These are phyloP conservation scores for Cercospora zeina DNA, from an alignment of 2,329 filamentous ascomycete species.

Conservation along the genomic window DNA sequence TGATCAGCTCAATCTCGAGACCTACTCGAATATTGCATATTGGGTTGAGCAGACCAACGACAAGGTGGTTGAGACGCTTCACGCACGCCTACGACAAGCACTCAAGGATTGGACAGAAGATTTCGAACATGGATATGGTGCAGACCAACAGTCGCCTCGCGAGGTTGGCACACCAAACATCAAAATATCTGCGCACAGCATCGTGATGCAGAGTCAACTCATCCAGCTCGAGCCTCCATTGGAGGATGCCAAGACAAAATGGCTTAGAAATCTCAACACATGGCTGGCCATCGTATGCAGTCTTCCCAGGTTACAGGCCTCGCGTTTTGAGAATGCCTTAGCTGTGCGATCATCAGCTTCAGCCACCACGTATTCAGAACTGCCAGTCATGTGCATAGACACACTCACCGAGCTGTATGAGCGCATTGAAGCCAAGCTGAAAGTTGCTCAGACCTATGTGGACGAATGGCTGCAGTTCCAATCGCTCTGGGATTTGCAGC, in stretches of 20 bases:
- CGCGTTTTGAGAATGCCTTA: constrained; percentile 86
- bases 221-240: constrained; percentile 94
- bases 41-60: constrained; percentile 89
- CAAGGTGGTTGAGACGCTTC: constrained; percentile 77
- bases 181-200: constrained; percentile 77
- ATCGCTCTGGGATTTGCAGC: constrained; percentile 95
- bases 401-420: constrained; percentile 78
- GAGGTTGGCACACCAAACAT: constrained; percentile 63
- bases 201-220: constrained; percentile 96
- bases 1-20: constrained; percentile 93
- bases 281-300: constrained; percentile 95
- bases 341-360: constrained; percentile 61
- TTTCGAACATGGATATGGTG: constrained; percentile 61
- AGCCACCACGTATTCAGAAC: constrained; percentile 74
- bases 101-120: constrained; percentile 83
- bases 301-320: constrained; percentile 89
- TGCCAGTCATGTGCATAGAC: constrained; percentile 79
- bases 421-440: constrained; percentile 78
- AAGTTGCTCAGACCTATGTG: constrained; percentile 78
- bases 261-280: constrained; percentile 87
- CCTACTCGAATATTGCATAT: constrained; percentile 86
- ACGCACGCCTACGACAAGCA: constrained; percentile 79
- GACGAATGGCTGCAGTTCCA: constrained; percentile 99
- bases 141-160: constrained; percentile 39
- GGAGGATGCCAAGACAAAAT: constrained; percentile 86